Base-by-base conservation (phyloP, 2,329 filamentous ascomycete species). In the Trichoderma harzianum region DNA sequence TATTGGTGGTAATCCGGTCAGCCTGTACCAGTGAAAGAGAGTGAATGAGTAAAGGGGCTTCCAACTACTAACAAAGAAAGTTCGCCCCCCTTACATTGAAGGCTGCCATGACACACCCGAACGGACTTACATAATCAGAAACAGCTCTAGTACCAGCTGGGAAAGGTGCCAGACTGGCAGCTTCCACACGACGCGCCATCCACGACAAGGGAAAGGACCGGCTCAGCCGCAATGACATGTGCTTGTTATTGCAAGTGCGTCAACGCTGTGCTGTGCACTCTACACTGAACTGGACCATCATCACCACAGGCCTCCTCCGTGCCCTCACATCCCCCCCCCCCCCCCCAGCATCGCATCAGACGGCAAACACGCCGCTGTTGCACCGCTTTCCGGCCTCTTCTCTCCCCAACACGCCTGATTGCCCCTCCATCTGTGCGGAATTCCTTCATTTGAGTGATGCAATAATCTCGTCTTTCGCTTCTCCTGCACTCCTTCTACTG, bases 191-290 rank as follows among this genome's bases (percentile, higher is more conserved):
- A 69, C 66, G 67, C 67, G 67, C 67, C 67, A 69, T 61, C 55
- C 66, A 26, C 14, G 21, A 36, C 63, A 7, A 47, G 24, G 65
- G 55, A 26, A 47, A 16, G 28, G 30, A 36, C 21, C 63, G 66
- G 57, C 57, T 53, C 57, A 61, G 66, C 47, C 51, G 60, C 58
- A 43, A 72, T 70, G 69, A 70, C 69, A 70, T 70, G 69, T 70
- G 47, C 68, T 21, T 24, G 32, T 39, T 67, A 3, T 14, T 30
- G 63, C 24, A 18, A 21, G 21, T 36, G 16, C 64, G 43, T 51
- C n/a, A 51, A 51, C 43, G 43, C 43, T 51, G 43, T 51, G 16
- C 43, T 6, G 30, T 12, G 2, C 12, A n/a, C 36, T n/a, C 10
- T 32, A 24, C 14, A n/a, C 21, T 32, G 28, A n/a, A n/a, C n/a